Conservation (phyloP, 768 basidiomycete genomes). For the Mycena indigotica region DNA sequence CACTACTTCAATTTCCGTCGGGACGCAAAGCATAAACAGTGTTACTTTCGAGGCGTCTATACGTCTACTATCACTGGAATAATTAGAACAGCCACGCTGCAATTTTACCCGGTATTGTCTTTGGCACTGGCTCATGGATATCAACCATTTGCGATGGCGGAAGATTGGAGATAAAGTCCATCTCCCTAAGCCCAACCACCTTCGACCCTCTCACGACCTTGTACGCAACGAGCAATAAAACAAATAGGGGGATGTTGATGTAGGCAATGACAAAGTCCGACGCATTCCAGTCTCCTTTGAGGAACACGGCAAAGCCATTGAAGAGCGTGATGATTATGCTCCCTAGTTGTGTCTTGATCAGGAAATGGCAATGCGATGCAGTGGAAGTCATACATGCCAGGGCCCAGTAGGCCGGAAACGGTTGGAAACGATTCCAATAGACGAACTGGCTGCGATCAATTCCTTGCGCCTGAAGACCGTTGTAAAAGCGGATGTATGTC, state of each 20-base stretch:
- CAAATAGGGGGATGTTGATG: constrained; percentile 23
- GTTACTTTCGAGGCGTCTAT: too few relatives aligned
- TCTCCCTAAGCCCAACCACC: background rate
- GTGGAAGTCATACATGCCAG: constrained; percentile 2
- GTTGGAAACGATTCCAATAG: constrained; percentile 51
- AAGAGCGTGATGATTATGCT: constrained; percentile 23
- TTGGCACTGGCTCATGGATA: too few relatives aligned
- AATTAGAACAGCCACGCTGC: too few relatives aligned
- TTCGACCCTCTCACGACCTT: constrained; percentile 11
- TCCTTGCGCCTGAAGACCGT: constrained; percentile 47
- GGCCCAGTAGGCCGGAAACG: constrained; percentile 53
- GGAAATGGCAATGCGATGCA: background rate
- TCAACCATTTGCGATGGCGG: too few relatives aligned
- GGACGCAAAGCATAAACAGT: too few relatives aligned
- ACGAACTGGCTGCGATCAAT: constrained; percentile 53
- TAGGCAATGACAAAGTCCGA: constrained; percentile 23
- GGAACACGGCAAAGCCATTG: constrained; percentile 23
- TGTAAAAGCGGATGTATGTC: constrained; percentile 22
- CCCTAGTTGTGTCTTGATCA: background rate
- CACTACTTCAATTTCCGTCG: too few relatives aligned
- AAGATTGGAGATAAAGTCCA: constrained; percentile 19
- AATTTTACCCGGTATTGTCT: too few relatives aligned
- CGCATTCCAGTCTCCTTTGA: constrained; percentile 17
- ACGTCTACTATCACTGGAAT: too few relatives aligned
- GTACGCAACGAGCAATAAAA: constrained; percentile 8